Evolutionary conservation across 2,329 filamentous ascomycete species (phyloP).

Genomic region (Penicillium hordei): DNA sequence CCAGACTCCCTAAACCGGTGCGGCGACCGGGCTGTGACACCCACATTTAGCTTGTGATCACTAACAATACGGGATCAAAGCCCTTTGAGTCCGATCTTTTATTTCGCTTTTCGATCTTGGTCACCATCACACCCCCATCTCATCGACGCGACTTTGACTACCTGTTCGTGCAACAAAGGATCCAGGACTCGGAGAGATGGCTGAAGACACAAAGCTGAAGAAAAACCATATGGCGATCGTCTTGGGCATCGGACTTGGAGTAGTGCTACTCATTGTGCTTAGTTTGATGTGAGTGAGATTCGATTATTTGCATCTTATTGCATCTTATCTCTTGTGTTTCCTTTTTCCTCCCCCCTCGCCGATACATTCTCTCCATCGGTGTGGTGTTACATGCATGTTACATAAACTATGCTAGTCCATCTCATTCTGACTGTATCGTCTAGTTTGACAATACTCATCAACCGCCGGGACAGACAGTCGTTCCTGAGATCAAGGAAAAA

Average conservation of each 20-base stretch:
- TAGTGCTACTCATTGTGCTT: slow-evolving; percentile 33
- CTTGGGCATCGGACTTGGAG: slow-evolving; percentile 33
- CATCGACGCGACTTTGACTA: not conserved
- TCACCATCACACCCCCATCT: not conserved
- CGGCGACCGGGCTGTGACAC: not conserved
- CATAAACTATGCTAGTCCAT: not conserved
- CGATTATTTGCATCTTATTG: not conserved
- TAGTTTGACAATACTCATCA: slow-evolving; percentile 37
- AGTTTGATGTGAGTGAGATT: slow-evolving; percentile 32
- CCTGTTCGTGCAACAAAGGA: slow-evolving; percentile 1
- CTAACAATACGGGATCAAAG: not conserved
- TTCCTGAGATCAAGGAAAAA: slow-evolving; percentile 25
- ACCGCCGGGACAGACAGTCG: slow-evolving; percentile 30
- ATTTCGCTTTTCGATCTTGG: not conserved
- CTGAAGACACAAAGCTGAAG: slow-evolving; percentile 20
- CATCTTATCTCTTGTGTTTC: not conserved
- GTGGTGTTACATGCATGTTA: slow-evolving; percentile 13
- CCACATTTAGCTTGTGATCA: not conserved
- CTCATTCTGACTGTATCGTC: slow-evolving; percentile 1
- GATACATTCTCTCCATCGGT: slow-evolving; percentile 6
- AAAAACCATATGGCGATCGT: slow-evolving; percentile 35
- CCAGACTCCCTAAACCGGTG: not conserved
- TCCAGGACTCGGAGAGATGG: slow-evolving; percentile 13
- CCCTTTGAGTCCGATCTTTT: not conserved
- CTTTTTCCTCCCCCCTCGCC: not conserved